Base-by-base conservation (phyloP, 768 basidiomycete species). In the Russula brevipes region DNA sequence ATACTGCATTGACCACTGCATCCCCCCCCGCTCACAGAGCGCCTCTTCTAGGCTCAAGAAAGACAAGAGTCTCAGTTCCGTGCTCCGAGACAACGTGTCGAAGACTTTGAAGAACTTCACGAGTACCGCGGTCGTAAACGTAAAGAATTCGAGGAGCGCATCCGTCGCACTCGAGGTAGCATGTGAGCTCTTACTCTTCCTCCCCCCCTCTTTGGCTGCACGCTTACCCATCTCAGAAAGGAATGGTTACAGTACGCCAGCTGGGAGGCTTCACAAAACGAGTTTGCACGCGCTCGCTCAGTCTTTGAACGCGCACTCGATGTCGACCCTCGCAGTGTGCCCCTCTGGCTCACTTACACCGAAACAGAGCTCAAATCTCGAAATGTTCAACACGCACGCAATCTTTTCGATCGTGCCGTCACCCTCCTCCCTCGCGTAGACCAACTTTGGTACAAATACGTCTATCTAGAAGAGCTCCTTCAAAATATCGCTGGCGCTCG, bases 381-480 rank as follows among this genome's bases (percentile, higher is more conserved):
- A 65, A 98, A 99, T 71, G 92, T 99, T 57, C 91, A 96, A 71
- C 97, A 98, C 69, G 88, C 97, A 0, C 88, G 97, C 55, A 99
- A 99, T 76, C 82, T 98, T 30, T 98, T 92, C 73, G 97, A 99
- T 78, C 86, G 97, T 67, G 94, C 94, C 2, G 94, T 99, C 65
- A 99, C 96, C 5, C 82, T 98, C 1, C 86, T 99, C 31, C 97
- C 97, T 10, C 88, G 97, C 50, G 87, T 99, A 54, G 95, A 99
- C 73, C 90, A 96, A 72, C 82, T 99, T 7, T 98, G 97, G 97
- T 98, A 98, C 83, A 98, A 98, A 74, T 99, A 98, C 60, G 96
- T 99, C 63, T 98, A 97, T 75, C 85, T 99, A 59, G 97, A 99
- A 72, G 97, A 99, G 73, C 83, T 99, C 3, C 82, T 99, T 12